phyloP scores from a whole-genome alignment of 2,329 filamentous ascomycete species.

The Domatiomyces globalis region DNA sequence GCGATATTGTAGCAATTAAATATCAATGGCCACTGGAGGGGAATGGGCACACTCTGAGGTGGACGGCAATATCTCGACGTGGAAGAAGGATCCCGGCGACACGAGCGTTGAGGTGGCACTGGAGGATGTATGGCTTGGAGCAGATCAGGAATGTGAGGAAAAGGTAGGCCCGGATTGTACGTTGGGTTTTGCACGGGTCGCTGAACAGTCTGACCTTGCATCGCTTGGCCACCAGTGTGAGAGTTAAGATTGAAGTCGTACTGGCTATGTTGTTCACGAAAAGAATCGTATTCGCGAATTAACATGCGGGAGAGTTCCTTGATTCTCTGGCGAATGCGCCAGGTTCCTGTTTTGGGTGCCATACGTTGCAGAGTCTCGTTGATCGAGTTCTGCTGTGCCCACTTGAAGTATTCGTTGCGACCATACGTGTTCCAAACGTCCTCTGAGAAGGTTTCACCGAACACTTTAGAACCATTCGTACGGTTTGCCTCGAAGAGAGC shows the following conservation, averaged over 20 bases:
- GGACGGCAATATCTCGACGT: background rate
- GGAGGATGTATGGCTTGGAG: background rate
- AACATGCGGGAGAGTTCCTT: constrained; percentile 4
- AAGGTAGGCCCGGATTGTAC: background rate
- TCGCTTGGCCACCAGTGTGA: constrained; percentile 7
- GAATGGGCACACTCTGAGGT: background rate
- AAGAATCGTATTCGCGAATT: constrained; percentile 14
- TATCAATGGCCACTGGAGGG: constrained; percentile 17
- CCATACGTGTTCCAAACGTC: constrained; percentile 19
- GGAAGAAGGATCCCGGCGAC: background rate
- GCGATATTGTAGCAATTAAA: constrained; percentile 22
- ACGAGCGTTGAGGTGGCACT: background rate
- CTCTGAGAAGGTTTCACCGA: constrained; percentile 30
- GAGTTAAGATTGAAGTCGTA: constrained; percentile 5
- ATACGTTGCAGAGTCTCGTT: constrained; percentile 12
- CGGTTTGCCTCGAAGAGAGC: constrained; percentile 33
- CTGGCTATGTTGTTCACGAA: constrained; percentile 6
- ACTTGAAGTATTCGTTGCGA: constrained; percentile 15
- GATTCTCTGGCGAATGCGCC: constrained; percentile 2
- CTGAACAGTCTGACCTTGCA: background rate
- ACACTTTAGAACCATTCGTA: constrained; percentile 28
- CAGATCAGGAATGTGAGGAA: background rate
- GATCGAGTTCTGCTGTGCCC: constrained; percentile 17
- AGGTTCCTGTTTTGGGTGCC: background rate
- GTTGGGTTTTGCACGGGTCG: background rate